Evolutionary conservation across 2,329 filamentous ascomycete species (phyloP), one percentile per base, ranked within the genome.

Genomic region (Colletotrichum orchidophilum): DNA sequence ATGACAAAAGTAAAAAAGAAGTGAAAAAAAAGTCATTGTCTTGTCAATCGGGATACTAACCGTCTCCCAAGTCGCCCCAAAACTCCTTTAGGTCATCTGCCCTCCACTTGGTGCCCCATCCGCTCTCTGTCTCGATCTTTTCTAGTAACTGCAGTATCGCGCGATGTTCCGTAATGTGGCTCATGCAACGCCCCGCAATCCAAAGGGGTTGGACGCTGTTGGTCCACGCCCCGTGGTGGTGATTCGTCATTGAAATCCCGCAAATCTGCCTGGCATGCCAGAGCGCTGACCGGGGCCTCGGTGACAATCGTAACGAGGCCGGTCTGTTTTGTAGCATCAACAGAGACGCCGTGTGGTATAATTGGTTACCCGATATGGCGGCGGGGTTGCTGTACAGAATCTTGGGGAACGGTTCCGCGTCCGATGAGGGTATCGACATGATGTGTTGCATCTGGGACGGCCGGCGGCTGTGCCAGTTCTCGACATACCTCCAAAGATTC

Each of bases 141-240:
- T 82, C 81, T 42, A 88, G 85, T 5, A 87, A 78, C 62, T 82
- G 81, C 11, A 83, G 77, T 15, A 86, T 73, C 21, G 80, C 73
- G 13, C 78, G 69, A 61, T 84, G 83, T 68, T 86, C 83, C 5
- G 80, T 78, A 26, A 78, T 80, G 76, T 90, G 88, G 67, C 84
- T 89, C 57, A 90, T 81, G 1, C 88, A 77, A 53, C 83, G 82
- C 1, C 87, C 88, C 1, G 88, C 88, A 21, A 90, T 81, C 84
- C 86, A 89, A 0, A 90, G 80, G 2, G 87, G 87, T 72, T 90
- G 87, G 9, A 89, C 86, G 5, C 87, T 86, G 74, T 90, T 90
- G 73, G 87, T 90, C 55, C 88, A 76, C 72, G 85, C 87, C 4
- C 87, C 88, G 18, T 85, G 82, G 66, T 90, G 87, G 6, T 84